Conservation (phyloP, 345 rosid genomes). For the Melaleuca alternifolia region DNA sequence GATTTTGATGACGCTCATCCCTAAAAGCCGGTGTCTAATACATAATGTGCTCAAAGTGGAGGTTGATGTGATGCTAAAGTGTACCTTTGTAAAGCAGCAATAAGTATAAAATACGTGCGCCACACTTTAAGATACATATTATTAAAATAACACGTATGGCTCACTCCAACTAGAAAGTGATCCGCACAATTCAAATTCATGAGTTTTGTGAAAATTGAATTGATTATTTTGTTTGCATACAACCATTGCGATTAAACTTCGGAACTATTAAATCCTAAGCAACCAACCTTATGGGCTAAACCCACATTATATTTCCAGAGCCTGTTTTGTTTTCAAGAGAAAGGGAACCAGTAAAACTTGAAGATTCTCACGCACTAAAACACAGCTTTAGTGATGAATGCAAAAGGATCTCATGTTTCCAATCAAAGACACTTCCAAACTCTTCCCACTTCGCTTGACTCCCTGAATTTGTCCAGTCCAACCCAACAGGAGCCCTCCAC, state of each 20-base stretch:
- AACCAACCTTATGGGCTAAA: neutral
- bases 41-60: too few species aligned
- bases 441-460: neutral
- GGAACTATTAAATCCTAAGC: neutral
- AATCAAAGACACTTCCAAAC: neutral
- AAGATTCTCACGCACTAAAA: neutral
- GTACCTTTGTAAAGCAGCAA: too few species aligned
- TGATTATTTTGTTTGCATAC: neutral
- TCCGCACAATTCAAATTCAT: neutral
- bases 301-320: neutral
- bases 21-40: too few species aligned
- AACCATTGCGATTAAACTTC: neutral
- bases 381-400: neutral
- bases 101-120: too few species aligned
- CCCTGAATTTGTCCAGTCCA: too few species aligned
- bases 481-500: too few species aligned
- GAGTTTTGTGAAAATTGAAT: neutral
- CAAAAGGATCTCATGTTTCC: neutral
- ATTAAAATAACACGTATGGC: too few species aligned
- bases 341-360: neutral
- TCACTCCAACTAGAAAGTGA: too few species aligned
- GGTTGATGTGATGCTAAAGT: too few species aligned
- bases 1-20: too few species aligned
- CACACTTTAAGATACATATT: too few species aligned
- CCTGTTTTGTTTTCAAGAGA: neutral